Conservation (phyloP, 495 filamentous ascomycete species). For the Annulohypoxylon stygium region DNA sequence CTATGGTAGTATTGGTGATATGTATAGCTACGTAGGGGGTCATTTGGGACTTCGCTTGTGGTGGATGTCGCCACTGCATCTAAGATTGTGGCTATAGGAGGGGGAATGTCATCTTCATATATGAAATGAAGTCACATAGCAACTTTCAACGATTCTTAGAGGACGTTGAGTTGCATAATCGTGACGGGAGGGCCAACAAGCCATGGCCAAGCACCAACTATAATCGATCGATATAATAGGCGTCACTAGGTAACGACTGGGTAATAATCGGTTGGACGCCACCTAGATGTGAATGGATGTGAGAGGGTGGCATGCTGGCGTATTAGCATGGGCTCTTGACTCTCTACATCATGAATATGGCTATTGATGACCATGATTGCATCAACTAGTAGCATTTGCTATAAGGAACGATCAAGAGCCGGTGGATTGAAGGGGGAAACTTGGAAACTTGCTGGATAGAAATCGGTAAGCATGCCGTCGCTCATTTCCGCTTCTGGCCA, state of each 20-base stretch:
- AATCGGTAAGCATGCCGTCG: conserved; percentile 24
- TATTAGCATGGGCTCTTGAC: conserved; percentile 17
- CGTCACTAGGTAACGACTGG: conserved; percentile 13
- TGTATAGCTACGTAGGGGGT: conserved; percentile 12
- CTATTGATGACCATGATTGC: conserved; percentile 30
- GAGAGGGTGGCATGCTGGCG: conserved; percentile 27
- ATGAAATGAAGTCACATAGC: conserved; percentile 45
- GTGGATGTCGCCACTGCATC: conserved; percentile 36
- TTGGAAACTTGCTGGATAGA: conserved; percentile 32
- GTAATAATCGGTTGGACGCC: conserved; percentile 2
- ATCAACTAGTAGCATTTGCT: conserved; percentile 35
- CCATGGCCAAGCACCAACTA: conserved; percentile 9
- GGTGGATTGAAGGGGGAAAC: conserved; percentile 26
- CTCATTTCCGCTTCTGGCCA: conserved; percentile 45
- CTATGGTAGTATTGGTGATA: conserved; percentile 6
- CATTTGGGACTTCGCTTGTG: conserved; percentile 11
- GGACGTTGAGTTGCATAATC: conserved; percentile 17
- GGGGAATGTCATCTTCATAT: conserved; percentile 29
- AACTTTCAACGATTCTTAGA: conserved; percentile 18
- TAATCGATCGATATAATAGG: background rate
- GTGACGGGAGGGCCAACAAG: conserved; percentile 12
- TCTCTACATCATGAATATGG: conserved; percentile 46
- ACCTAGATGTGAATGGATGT: conserved; percentile 25
- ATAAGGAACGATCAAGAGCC: conserved; percentile 11
- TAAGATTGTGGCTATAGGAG: conserved; percentile 26